A percentile compares a stretch with the other conserved stretches of the same genome.
Evolutionary conservation across 495 filamentous ascomycete species (phyloP).

Genomic region (Cenococcum geophilum): DNA sequence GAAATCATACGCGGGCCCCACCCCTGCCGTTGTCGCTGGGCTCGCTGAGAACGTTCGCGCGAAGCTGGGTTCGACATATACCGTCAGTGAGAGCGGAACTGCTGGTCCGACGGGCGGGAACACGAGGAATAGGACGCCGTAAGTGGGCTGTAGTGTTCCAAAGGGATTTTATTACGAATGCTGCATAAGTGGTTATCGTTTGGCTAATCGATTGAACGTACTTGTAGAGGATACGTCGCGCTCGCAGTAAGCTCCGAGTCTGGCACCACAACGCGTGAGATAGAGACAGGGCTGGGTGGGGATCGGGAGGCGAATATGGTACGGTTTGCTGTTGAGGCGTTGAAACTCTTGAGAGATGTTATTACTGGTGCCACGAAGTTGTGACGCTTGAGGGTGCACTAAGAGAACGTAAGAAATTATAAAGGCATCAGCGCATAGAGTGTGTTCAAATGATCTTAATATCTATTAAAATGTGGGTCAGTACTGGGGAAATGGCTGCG

Average conservation of each 20-base stretch:
- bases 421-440: not conserved
- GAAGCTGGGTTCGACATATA: constrained; percentile 50
- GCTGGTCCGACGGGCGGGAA: constrained; percentile 56
- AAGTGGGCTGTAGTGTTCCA: constrained; percentile 18
- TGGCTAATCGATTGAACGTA: constrained; percentile 8
- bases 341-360: constrained; percentile 53
- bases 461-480: too few relatives aligned
- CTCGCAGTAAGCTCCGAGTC: constrained; percentile 48
- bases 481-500: too few relatives aligned
- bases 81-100: constrained; percentile 54
- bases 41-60: constrained; percentile 51
- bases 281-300: constrained; percentile 47
- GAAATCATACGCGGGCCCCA: constrained; percentile 50
- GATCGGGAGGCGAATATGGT: constrained; percentile 58
- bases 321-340: constrained; percentile 50
- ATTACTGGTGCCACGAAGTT: constrained; percentile 47
- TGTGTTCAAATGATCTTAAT: not conserved
- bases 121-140: constrained; percentile 53
- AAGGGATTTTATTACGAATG: not conserved
- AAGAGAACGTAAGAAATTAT: not conserved
- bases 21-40: constrained; percentile 48
- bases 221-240: constrained; percentile 51
- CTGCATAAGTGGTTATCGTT: not conserved
- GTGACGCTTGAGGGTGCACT: constrained; percentile 11
- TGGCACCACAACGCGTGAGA: constrained; percentile 48